Evolutionary conservation across 768 basidiomycete genomes (phyloP), one percentile per base, ranked within the genome.

Genomic region (Dacryopinax primogenitus): DNA sequence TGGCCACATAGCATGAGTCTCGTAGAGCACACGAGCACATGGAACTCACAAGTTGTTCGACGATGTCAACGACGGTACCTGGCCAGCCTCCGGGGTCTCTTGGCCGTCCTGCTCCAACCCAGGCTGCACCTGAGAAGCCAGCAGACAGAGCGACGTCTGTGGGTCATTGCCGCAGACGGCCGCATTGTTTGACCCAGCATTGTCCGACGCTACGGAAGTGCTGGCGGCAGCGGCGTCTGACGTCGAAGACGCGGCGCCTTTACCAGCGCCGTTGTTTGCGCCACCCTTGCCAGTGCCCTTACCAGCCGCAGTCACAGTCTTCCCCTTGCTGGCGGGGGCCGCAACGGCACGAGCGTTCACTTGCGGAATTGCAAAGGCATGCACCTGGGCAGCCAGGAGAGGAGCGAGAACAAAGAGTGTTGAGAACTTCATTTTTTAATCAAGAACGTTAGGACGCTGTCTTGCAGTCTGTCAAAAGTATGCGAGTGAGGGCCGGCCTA

Each of bases 71-170:
- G 81, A 83, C 2, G 80, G 74, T 64, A 80, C 80, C 71, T 83
- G 82, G 39, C 82, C 82, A 71, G 78, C 72, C 15, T 71, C 72
- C 1, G 78, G 77, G 36, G 76, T 73, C 63, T 76, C 71, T 68
- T 80, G 80, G 45, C 82, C 84, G 66, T 82, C 71, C 61, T 82
- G 78, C 33, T 78, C 77, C 65, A 84, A 81, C 47, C 79, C 80
- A 39, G 70, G 62, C 11, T 66, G 65, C 26, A 45, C 65, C 33
- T 62, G 61, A 16, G 35, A 33, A 28, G 62, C 4, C 63, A 37
- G 36, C 11, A 61, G 51, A 33, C 36, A 21, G 36, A 63, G 35
- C 36, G 33, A 34, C 11, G 4, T 41, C 23, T 63, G 39, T 16
- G 32, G 30, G 9, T 66, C 65, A 16, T 33, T 21, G 1, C 39